Evolutionary conservation across 768 basidiomycete species (phyloP), one percentile per base, ranked within the genome.

Genomic region (Lanmaoa pseudosensibilis): DNA sequence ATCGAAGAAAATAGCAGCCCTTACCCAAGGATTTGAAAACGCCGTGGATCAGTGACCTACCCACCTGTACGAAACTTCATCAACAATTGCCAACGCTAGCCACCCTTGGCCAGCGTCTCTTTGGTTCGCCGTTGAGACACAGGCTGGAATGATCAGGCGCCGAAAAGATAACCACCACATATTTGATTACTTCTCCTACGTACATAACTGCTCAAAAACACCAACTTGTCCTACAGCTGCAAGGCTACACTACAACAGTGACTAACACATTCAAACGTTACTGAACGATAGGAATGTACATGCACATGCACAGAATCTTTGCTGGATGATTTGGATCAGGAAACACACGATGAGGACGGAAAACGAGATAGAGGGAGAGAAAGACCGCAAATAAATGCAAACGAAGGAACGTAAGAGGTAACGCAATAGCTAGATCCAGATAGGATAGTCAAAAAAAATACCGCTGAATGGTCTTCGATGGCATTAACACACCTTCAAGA

Each of bases 211-310:
- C 53, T 36, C 44, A 41, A 46, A 47, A 40, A 39, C 46, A 55
- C 49, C 40, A 27, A n/a, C 19, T 52, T 55, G 54, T 56, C 50
- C 55, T 57, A 59, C 61, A 57, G 54, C 58, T 56, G 0, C 30
- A 59, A 52, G 45, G 58, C 58, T 63, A 70, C 68, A 57, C 62
- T 62, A 69, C 62, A 60, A 66, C 61, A 57, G 52, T 58, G 65
- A 65, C 65, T 43, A 59, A 61, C 46, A 62, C 65, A 69, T 69
- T 59, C 69, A 40, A 57, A 65, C 59, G 63, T 52, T 54, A 56
- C 40, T 58, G 62, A 58, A 67, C 61, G 59, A 61, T 56, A 66
- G 59, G 57, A 66, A 57, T 69, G 64, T 55, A 68, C 56, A 65
- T 65, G 63, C 57, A 60, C 58, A 58, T 65, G 68, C 60, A 62